These are phyloP conservation scores for Colletotrichum tamarilloi DNA, from an alignment of 2,329 filamentous ascomycete species.

Conservation along the genomic window DNA sequence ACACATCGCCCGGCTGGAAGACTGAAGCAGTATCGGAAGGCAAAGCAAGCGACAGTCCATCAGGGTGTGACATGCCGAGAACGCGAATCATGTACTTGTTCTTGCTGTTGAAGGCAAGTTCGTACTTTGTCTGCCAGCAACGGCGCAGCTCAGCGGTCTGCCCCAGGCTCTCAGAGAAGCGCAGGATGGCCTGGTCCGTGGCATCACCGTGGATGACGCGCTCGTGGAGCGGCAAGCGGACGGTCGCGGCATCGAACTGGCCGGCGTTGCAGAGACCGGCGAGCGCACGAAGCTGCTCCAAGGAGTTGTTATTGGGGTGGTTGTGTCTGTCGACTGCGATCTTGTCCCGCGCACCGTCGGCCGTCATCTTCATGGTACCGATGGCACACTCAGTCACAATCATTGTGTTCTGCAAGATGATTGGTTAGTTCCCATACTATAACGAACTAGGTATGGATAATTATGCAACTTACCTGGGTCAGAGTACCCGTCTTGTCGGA, in stretches of 20 bases:
- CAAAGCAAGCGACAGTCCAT: conserved; percentile 31
- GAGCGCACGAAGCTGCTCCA: conserved; percentile 70
- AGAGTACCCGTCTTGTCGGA: conserved; percentile 82
- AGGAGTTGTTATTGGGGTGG: conserved; percentile 50
- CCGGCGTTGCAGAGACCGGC: conserved; percentile 79
- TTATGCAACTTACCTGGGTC: conserved; percentile 57
- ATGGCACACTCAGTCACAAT: conserved; percentile 76
- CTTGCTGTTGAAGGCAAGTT: conserved; percentile 82
- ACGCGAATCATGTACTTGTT: conserved; percentile 84
- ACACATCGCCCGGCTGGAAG: conserved; percentile 44
- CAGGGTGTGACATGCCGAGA: conserved; percentile 56
- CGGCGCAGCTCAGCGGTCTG: conserved; percentile 69
- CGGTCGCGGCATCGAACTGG: conserved; percentile 76
- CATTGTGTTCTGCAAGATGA: conserved; percentile 71
- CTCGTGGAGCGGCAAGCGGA: conserved; percentile 66
- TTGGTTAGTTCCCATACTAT: conserved; percentile 7
- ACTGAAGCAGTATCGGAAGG: conserved; percentile 36
- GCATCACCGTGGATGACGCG: conserved; percentile 79
- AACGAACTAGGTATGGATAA: too few species aligned
- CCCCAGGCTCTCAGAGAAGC: conserved; percentile 75
- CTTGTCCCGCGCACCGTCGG: conserved; percentile 61
- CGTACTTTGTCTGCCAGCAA: conserved; percentile 74
- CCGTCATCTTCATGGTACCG: conserved; percentile 59
- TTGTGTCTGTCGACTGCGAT: conserved; percentile 42
- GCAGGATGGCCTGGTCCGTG: conserved; percentile 79